Base-by-base conservation (phyloP, 768 basidiomycete species). In the Cystobasidiopsis lactophilus region DNA sequence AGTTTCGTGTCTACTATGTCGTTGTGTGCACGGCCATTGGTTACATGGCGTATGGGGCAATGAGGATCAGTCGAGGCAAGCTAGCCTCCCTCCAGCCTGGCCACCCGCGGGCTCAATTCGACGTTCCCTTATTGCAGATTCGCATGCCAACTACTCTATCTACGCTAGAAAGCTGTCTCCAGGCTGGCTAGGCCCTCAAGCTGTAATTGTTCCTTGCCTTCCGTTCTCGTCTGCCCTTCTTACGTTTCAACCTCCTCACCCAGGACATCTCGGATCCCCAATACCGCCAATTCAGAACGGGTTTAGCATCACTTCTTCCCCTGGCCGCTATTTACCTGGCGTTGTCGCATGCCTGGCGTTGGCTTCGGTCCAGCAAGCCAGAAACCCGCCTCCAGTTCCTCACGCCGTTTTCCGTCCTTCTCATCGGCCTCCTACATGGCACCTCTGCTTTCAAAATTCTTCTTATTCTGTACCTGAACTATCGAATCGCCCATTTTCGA, bases 261-360 rank as follows among this genome's bases (percentile, higher is more conserved):
- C 58, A 95, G 91, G 93, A 98, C 66, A 83, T 80, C 62, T 85
- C 83, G 57, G 93, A 96, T 62, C 69, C 73, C 0, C 93, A 96
- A 69, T 95, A 88, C 64, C 80, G 80, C 24, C 74, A 77, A 2
- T 93, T 98, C 66, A 76, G 93, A 37, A 71, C 74, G 59, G 84
- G 86, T 63, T 63, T 95, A 43, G 75, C 79, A 4, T 65, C 77
- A 4, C 73, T 96, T 3, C 61, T 71, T 35, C 39, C 64, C 39
- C 69, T 82, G 27, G 67, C 70, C 16, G 53, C 67, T 26, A 60
- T 72, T n/a, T 81, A 80, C 63, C 67, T 86, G 19, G 56, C 66
- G 23, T 57, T 75, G 48, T 79, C 80, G 61, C 69, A 65, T 24
- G 27, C 75, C n/a, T 76, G 75, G 62, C 31, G 14, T 30, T 4